Percentiles rank a stretch among this genome's conserved stretches.
Evolutionary conservation across 1,284 basidiomycete species (phyloP).

Genomic region (Tausonia pullulans): DNA sequence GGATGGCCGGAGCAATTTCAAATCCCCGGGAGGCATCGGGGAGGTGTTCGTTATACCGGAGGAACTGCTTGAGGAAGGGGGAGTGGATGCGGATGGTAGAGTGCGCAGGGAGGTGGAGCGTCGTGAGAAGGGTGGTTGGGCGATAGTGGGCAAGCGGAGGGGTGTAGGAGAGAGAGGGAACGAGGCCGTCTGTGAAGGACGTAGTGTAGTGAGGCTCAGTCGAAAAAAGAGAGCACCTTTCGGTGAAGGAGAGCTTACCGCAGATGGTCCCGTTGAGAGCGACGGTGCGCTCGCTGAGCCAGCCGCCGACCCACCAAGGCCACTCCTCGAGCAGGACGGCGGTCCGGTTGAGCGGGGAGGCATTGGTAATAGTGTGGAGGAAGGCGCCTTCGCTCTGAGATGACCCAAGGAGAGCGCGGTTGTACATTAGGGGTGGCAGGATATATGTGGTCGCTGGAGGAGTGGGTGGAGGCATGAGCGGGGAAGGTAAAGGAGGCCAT

Average conservation of each 20-base stretch:
- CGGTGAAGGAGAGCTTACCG: slow-evolving; percentile 22
- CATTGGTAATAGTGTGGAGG: slow-evolving; percentile 56
- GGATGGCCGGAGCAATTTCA: slow-evolving; percentile 74
- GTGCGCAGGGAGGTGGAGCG: slow-evolving; percentile 57
- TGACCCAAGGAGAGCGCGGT: slow-evolving; percentile 59
- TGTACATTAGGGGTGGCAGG: slow-evolving; percentile 48
- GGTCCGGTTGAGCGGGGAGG: background rate
- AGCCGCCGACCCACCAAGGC: slow-evolving; percentile 85
- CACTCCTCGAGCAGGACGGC: slow-evolving; percentile 73
- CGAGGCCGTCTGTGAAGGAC: slow-evolving; percentile 43
- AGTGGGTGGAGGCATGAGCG: background rate
- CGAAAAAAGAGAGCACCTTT: slow-evolving; percentile 34
- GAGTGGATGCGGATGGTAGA: slow-evolving; percentile 55
- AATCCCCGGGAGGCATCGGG: slow-evolving; percentile 92
- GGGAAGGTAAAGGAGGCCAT: background rate
- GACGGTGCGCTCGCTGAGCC: slow-evolving; percentile 64
- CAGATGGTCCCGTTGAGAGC: slow-evolving; percentile 25
- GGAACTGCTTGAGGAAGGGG: slow-evolving; percentile 70
- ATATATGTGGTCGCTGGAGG: slow-evolving; percentile 30
- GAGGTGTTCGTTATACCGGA: slow-evolving; percentile 89
- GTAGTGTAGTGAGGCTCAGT: slow-evolving; percentile 8
- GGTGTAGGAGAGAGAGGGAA: slow-evolving; percentile 52
- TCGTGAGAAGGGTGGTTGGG: slow-evolving; percentile 57
- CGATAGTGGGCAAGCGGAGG: slow-evolving; percentile 56
- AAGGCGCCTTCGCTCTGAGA: slow-evolving; percentile 68